Conservation (phyloP, 345 rosid species). For the Eucalyptus marginata region DNA sequence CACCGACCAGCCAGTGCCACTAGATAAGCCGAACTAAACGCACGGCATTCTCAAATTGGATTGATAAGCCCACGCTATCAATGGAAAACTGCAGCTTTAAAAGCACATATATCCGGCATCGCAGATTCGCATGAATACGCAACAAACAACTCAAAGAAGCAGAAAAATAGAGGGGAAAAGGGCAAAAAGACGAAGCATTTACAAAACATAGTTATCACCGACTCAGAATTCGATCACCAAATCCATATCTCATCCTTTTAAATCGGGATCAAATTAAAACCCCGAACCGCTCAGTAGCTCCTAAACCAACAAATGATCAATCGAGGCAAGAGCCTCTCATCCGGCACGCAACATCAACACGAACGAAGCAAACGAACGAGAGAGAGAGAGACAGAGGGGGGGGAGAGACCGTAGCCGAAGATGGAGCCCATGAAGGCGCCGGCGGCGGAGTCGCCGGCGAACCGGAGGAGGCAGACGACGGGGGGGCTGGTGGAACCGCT, state of each 20-base stretch:
- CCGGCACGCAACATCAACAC: not conserved
- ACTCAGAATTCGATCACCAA: not conserved
- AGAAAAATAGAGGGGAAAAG: not conserved
- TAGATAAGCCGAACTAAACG: not conserved
- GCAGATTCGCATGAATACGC: not conserved
- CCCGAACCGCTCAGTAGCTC: not conserved
- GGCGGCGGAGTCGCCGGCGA: constrained; percentile 69
- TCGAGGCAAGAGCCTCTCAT: not conserved
- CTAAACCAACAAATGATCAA: not conserved
- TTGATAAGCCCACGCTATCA: not conserved
- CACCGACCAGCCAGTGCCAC: not conserved
- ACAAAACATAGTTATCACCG: not conserved
- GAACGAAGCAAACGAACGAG: not conserved
- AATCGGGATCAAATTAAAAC: not conserved
- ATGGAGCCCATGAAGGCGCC: constrained; percentile 90
- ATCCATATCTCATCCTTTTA: not conserved
- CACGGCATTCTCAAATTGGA: not conserved
- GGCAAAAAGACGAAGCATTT: not conserved
- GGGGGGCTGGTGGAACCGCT: constrained; percentile 15
- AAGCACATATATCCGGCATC: not conserved
- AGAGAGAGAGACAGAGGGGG: not conserved
- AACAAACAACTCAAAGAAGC: not conserved
- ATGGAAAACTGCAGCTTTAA: not conserved
- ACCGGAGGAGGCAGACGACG: constrained; percentile 59
- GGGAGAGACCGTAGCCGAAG: constrained; percentile 59